phyloP scores from a whole-genome alignment of 345 rosid species.

The Eucalyptus caleyi region DNA sequence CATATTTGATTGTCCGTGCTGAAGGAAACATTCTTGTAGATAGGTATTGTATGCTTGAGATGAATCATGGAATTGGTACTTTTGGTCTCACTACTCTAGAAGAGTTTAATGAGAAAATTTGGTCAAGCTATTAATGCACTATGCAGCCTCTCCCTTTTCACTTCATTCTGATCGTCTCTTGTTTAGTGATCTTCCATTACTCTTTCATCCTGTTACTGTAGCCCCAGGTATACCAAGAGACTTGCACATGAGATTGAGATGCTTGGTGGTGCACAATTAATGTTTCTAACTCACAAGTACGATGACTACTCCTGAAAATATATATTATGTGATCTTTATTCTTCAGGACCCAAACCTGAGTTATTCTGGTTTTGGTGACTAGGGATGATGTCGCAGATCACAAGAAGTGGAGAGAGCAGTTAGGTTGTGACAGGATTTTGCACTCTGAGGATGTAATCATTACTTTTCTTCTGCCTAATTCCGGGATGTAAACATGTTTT shows the following conservation, averaged over 20 bases:
- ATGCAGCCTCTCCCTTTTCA: neutral
- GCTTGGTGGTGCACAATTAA: constrained; percentile 42
- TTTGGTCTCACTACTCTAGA: neutral
- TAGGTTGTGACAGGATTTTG: constrained; percentile 36
- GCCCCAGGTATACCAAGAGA: constrained; percentile 46
- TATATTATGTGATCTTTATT: neutral
- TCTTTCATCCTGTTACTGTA: constrained; percentile 3
- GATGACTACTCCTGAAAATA: neutral
- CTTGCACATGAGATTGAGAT: constrained; percentile 33
- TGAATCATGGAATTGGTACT: neutral
- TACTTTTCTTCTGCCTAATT: neutral
- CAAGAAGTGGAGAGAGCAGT: constrained; percentile 42
- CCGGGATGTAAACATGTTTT: neutral
- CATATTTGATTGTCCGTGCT: constrained; percentile 39
- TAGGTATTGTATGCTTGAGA: constrained; percentile 14
- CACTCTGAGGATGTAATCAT: constrained; percentile 38
- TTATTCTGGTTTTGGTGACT: constrained; percentile 1
- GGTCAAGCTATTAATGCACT: neutral
- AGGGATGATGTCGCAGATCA: constrained; percentile 76
- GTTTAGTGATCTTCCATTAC: neutral
- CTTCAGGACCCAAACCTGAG: neutral
- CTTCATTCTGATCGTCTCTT: neutral
- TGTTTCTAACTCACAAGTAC: constrained; percentile 61
- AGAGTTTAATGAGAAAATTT: neutral
- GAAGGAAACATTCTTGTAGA: constrained; percentile 59